Evolutionary conservation across 352 stramenopile species (phyloP), one percentile per base, ranked within the genome.

Genomic region (Globisporangium nagaii): DNA sequence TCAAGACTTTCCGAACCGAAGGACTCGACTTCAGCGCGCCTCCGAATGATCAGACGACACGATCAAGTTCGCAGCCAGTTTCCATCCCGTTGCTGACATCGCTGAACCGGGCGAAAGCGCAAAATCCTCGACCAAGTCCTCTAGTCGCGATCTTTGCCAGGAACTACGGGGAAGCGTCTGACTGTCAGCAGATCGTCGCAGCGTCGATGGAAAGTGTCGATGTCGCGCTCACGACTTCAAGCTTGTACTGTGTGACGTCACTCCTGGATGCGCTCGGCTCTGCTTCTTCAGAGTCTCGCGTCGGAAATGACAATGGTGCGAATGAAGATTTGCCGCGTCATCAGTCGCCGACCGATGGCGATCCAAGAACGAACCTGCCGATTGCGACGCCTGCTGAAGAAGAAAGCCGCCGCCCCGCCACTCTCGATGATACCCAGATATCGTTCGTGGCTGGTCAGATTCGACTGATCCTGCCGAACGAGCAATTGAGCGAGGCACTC

Each of bases 381-480:
- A 12, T 28, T 55, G 22, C 17, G 24, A 9, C 15, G 34, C 31
- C 31, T 20, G 3, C 25, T 12, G 35, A 17, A 55, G 24, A 50
- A 35, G 44, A 19, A 15, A 24, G 22, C 42, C 50, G 22, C 9
- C 22, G 11, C 5, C 30, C 8, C 25, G 45, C 40, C 13, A 52
- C 48, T 34, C 31, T 68, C 10, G 57, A 56, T 10, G 27, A 55
- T 11, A 42, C 83, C 15, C 66, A 84, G 30, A 13, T 83, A n/a
- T 84, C 72, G 7, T 1, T 88, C 53, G 52, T 75, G 20, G 44
- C 75, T 15, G 72, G 75, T 3, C 64, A 76, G 62, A 9, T 83
- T 19, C 81, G 81, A 10, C 13, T 91, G 27, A 73, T 88, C 15
- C 40, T 88, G 10, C 67, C 73, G 34, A 72, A 60, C 19, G 68